Evolutionary conservation across 2,329 filamentous ascomycete species (phyloP).

Genomic region (Colletotrichum sp.): DNA sequence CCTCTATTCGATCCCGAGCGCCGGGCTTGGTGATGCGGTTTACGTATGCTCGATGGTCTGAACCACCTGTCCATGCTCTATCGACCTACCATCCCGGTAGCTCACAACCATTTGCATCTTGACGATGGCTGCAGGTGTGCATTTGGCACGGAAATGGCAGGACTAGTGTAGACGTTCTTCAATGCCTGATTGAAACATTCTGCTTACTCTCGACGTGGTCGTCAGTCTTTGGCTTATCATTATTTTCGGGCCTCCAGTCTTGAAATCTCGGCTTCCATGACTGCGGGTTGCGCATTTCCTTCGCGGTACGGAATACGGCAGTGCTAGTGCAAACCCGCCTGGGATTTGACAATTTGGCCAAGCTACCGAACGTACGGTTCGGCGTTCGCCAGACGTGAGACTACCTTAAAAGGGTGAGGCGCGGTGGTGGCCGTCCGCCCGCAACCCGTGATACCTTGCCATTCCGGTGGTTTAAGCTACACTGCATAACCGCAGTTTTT

Average conservation of each 20-base stretch:
- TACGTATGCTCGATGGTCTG: background rate
- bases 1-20: background rate
- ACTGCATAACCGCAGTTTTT: background rate
- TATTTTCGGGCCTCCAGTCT: background rate
- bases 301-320: background rate
- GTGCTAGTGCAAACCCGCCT: background rate
- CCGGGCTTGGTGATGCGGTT: background rate
- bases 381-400: background rate
- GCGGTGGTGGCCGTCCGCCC: background rate
- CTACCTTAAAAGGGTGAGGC: background rate
- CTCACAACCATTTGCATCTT: background rate
- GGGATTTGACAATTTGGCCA: background rate
- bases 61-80: background rate
- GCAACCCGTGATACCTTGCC: background rate
- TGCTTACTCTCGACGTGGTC: background rate
- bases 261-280: background rate
- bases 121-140: background rate
- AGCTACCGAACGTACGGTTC: background rate
- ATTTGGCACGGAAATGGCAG: background rate
- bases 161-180: background rate
- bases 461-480: background rate
- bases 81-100: background rate
- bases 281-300: background rate
- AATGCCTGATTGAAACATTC: background rate
- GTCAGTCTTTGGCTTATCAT: background rate